Percentiles rank a stretch among this genome's conserved stretches.
These are phyloP conservation scores for Parmelia sp. DNA, from an alignment of 495 filamentous ascomycete species.

Conservation along the genomic window DNA sequence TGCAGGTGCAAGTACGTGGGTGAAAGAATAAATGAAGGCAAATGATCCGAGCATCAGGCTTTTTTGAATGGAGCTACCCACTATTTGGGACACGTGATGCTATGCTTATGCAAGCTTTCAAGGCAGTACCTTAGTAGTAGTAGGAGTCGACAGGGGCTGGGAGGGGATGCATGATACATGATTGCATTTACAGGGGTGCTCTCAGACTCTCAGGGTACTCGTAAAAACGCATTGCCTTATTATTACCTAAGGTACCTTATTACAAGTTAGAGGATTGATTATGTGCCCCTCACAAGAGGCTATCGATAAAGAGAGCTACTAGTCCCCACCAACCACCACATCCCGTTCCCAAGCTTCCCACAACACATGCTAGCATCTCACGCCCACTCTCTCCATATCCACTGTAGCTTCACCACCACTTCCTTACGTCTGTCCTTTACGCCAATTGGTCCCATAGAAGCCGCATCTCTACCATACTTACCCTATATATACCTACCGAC, in stretches of 20 bases:
- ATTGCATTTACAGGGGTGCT: conserved; percentile 1
- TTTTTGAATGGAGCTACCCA: background rate
- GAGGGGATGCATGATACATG: too few species aligned
- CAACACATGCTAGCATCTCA: background rate
- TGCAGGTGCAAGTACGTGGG: background rate
- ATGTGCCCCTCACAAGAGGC: conserved; percentile 2
- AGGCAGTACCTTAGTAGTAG: background rate
- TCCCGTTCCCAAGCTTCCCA: conserved; percentile 7
- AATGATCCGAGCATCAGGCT: background rate
- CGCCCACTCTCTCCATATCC: conserved; percentile 5
- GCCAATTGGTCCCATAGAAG: conserved; percentile 14
- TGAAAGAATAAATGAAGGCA: background rate
- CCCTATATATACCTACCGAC: background rate
- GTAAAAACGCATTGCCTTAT: too few species aligned
- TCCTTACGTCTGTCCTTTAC: conserved; percentile 15
- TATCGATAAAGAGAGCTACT: conserved; percentile 11
- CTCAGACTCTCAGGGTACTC: too few species aligned
- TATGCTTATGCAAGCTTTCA: conserved; percentile 13
- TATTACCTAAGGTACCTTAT: too few species aligned
- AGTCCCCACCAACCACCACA: conserved; percentile 8
- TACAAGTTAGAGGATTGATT: too few species aligned
- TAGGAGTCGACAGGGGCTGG: too few species aligned
- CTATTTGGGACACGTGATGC: background rate
- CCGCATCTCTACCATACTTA: background rate
- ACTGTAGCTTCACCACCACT: conserved; percentile 1